Evolutionary conservation across 495 filamentous ascomycete species (phyloP).

Genomic region (Pseudevernia furfuracea): DNA sequence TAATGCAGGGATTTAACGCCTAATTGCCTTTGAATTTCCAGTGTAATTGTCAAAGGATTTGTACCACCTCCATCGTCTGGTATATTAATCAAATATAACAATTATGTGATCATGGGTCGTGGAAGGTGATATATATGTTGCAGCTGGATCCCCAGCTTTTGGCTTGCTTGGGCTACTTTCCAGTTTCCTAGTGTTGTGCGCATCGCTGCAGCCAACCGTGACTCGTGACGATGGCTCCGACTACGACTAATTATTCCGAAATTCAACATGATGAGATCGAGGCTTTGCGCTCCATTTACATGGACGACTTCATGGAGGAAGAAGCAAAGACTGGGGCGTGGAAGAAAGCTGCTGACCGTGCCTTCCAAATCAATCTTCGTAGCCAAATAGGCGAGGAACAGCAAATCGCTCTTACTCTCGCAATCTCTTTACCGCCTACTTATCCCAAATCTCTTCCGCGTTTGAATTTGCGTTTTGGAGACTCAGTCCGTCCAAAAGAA

Average conservation of each 20-base stretch:
- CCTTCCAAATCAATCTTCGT: constrained; percentile 71
- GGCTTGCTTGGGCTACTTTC: background rate
- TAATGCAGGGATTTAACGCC: no score
- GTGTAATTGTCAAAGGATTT: background rate
- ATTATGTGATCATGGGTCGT: background rate
- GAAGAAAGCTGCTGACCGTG: constrained; percentile 77
- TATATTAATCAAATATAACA: background rate
- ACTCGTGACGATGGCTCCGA: constrained; percentile 14
- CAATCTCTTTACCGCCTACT: constrained; percentile 74
- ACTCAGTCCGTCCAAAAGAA: constrained; percentile 54
- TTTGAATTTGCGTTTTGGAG: constrained; percentile 58
- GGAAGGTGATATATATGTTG: background rate
- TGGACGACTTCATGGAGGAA: constrained; percentile 78
- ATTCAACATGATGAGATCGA: constrained; percentile 83
- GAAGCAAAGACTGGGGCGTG: constrained; percentile 68
- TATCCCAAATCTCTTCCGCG: constrained; percentile 85
- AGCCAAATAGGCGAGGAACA: constrained; percentile 52
- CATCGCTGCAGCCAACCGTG: background rate
- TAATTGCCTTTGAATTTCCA: no score
- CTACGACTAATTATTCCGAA: constrained; percentile 67
- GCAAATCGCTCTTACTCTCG: constrained; percentile 53
- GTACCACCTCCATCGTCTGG: background rate
- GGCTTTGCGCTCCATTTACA: constrained; percentile 82
- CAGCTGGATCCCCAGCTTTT: constrained; percentile 8
- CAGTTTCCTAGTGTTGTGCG: background rate